Evolutionary conservation across 345 rosid genomes (phyloP).

Genomic region (Clausena lansium): DNA sequence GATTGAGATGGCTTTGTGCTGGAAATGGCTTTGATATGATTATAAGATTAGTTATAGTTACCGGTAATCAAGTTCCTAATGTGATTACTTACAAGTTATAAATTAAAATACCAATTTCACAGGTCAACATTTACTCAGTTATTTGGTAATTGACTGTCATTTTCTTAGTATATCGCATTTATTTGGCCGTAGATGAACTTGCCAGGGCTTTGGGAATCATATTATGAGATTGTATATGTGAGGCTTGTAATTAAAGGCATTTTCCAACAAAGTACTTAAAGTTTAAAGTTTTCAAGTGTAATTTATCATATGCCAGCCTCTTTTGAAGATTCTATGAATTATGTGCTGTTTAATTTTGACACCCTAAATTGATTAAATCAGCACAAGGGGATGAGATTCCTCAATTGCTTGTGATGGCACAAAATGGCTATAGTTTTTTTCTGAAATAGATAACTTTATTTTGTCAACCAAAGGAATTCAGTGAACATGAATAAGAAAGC

Average conservation of each 20-base stretch:
- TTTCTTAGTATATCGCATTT: not conserved
- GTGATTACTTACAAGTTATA: too few species aligned
- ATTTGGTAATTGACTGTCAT: too few species aligned
- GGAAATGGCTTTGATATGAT: conserved; percentile 32
- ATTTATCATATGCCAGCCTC: not conserved
- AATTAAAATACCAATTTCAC: not conserved
- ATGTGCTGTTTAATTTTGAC: conserved; percentile 1
- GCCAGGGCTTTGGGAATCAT: not conserved
- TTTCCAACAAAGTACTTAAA: not conserved
- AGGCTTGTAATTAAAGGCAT: not conserved
- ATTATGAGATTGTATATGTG: not conserved
- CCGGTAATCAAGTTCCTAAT: too few species aligned
- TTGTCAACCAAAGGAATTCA: not conserved
- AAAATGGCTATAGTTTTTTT: not conserved
- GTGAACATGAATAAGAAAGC: too few species aligned
- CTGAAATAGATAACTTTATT: not conserved
- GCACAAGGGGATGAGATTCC: not conserved
- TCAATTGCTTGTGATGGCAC: not conserved
- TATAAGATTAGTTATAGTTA: too few species aligned
- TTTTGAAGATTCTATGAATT: not conserved
- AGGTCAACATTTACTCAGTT: too few species aligned
- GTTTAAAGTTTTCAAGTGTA: not conserved
- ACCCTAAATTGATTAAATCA: not conserved
- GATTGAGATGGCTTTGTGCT: conserved; percentile 48
- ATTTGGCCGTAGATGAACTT: not conserved